These are phyloP conservation scores for Stephanodiscus triporus DNA, from an alignment of 108 stramenopile genomes.

Conservation along the genomic window DNA sequence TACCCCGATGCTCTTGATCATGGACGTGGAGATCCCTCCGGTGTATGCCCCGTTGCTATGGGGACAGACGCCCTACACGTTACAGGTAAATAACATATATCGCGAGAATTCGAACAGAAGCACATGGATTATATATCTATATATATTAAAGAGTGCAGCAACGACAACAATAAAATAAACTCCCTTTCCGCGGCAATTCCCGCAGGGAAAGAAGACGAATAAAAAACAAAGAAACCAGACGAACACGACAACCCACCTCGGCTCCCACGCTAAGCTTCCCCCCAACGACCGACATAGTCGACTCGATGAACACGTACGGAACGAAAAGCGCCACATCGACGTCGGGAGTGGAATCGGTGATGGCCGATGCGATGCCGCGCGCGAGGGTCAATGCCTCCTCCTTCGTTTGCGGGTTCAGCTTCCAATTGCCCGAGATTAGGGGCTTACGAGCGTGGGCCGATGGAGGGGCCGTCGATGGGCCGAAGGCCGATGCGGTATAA, in stretches of 20 bases:
- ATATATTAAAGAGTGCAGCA: background rate
- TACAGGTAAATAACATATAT: background rate
- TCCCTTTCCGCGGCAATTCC: too few species aligned
- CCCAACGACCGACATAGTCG: slow-evolving; percentile 57
- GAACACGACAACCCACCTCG: slow-evolving; percentile 72
- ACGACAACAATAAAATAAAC: slow-evolving; percentile 6
- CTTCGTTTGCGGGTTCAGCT: slow-evolving; percentile 85
- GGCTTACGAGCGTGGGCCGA: slow-evolving; percentile 53
- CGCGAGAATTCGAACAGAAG: slow-evolving; percentile 2
- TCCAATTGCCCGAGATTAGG: slow-evolving; percentile 97
- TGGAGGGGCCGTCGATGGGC: slow-evolving; percentile 27
- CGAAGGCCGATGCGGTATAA: slow-evolving; percentile 57
- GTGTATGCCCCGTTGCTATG: slow-evolving; percentile 95
- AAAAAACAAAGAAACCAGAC: background rate
- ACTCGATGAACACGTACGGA: slow-evolving; percentile 83
- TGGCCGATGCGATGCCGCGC: slow-evolving; percentile 66
- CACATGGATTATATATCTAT: slow-evolving; percentile 7
- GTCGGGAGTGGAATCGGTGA: slow-evolving; percentile 62
- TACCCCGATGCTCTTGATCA: slow-evolving; percentile 86
- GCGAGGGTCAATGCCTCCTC: slow-evolving; percentile 74
- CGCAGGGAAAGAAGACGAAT: background rate
- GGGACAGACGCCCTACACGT: slow-evolving; percentile 61
- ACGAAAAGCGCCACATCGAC: slow-evolving; percentile 85
- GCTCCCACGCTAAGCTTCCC: slow-evolving; percentile 73
- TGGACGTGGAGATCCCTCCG: slow-evolving; percentile 90